Conservation (phyloP, 1,284 basidiomycete species). For the Cutaneotrichosporon cutaneum region DNA sequence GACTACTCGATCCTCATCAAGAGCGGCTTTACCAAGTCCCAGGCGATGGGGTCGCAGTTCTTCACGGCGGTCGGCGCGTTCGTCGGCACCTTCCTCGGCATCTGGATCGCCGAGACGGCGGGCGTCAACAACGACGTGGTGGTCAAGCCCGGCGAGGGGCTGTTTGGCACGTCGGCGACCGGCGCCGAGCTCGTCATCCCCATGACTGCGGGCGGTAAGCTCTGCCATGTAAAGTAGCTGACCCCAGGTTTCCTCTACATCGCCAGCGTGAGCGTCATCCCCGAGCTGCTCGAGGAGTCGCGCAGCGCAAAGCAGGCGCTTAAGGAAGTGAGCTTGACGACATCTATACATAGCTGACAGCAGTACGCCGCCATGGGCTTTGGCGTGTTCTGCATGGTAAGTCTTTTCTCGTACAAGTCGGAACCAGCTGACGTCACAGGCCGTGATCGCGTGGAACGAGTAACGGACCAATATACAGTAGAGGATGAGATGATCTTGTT, state of each 20-base stretch:
- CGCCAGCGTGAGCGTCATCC: conserved; percentile 82
- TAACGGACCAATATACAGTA: conserved; percentile 51
- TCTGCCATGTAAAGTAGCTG: neutral
- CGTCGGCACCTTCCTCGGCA: conserved; percentile 85
- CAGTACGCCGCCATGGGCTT: conserved; percentile 85
- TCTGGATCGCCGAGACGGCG: conserved; percentile 64
- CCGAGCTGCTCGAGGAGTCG: conserved; percentile 79
- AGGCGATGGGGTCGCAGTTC: conserved; percentile 88
- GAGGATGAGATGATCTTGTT: conserved; percentile 3
- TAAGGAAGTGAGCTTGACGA: conserved; percentile 67
- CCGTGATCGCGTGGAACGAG: conserved; percentile 67
- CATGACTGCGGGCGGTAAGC: conserved; percentile 70
- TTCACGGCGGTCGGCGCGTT: conserved; percentile 84
- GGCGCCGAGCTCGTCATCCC: conserved; percentile 81
- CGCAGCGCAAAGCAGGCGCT: conserved; percentile 78
- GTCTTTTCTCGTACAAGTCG: conserved; percentile 12
- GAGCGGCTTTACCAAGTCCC: conserved; percentile 80
- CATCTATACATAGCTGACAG: conserved; percentile 10
- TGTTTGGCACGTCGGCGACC: conserved; percentile 75
- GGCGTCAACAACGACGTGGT: conserved; percentile 43
- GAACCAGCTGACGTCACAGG: conserved; percentile 25
- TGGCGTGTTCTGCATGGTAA: conserved; percentile 81
- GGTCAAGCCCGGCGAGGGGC: conserved; percentile 59
- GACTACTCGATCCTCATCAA: conserved; percentile 86
- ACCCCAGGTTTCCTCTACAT: conserved; percentile 80